Evolutionary conservation across 1,139 yeast genomes (phyloP).

Genomic region (Debaryomyces robertsiae): DNA sequence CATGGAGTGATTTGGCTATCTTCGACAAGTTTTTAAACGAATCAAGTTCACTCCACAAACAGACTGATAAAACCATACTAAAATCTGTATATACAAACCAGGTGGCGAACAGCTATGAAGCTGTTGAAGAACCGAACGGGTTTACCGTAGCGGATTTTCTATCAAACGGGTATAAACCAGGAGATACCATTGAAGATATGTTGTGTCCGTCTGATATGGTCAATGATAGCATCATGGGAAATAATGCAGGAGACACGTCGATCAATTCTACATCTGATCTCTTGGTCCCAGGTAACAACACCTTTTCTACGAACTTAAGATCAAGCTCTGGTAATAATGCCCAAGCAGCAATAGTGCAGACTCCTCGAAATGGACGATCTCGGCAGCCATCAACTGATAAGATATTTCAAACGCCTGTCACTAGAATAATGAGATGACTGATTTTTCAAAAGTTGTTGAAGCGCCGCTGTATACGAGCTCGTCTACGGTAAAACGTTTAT

Average conservation of each 20-base stretch:
- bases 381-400: constrained; percentile 45
- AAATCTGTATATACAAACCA: constrained; percentile 29
- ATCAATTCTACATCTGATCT: constrained; percentile 34
- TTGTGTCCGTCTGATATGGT: constrained; percentile 24
- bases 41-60: constrained; percentile 19
- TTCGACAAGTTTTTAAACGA: constrained; percentile 34
- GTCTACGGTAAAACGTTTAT: too few relatives aligned
- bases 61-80: constrained; percentile 36
- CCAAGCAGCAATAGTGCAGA: constrained; percentile 26
- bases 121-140: constrained; percentile 18
- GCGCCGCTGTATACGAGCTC: too few relatives aligned
- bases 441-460: not conserved
- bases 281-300: constrained; percentile 30
- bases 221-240: constrained; percentile 34
- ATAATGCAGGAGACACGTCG: constrained; percentile 31
- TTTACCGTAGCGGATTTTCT: constrained; percentile 36
- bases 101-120: constrained; percentile 12
- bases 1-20: constrained; percentile 41
- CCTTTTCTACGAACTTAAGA: constrained; percentile 26
- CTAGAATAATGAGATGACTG: constrained; percentile 40
- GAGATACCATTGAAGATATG: constrained; percentile 13
- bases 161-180: constrained; percentile 35
- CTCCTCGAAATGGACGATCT: constrained; percentile 43
- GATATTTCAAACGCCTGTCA: constrained; percentile 45
- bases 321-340: constrained; percentile 20